phyloP scores from a whole-genome alignment of 441 rosid genomes.

The Gossypium schwendimanii region DNA sequence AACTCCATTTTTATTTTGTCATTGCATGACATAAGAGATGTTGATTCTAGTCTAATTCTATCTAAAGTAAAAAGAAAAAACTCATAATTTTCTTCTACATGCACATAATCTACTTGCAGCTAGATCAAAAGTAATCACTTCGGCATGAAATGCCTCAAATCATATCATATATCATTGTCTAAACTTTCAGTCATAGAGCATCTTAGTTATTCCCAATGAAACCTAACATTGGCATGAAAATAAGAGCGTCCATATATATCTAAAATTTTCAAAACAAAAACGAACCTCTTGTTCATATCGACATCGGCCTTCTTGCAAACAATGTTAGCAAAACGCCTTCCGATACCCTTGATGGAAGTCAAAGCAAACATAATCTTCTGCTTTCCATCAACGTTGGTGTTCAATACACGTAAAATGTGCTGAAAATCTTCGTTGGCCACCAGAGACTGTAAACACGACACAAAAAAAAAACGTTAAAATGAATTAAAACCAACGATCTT shows the following conservation, averaged over 20 bases:
- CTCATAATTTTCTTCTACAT: neutral
- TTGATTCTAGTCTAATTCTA: no score
- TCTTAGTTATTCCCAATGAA: no score
- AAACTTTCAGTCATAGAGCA: neutral
- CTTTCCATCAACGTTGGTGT: conserved; percentile 78
- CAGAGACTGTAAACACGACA: conserved; percentile 36
- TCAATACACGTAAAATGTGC: conserved; percentile 77
- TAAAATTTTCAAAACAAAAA: neutral
- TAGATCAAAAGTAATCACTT: neutral
- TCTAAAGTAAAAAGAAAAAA: neutral
- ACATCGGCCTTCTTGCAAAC: conserved; percentile 85
- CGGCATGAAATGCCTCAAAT: neutral
- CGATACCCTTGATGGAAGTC: conserved; percentile 77
- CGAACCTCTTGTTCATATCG: conserved; percentile 74
- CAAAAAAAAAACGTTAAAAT: neutral
- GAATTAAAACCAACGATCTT: neutral
- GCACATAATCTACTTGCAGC: neutral
- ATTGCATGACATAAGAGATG: no score
- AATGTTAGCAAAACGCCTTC: conserved; percentile 77
- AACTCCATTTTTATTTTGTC: no score
- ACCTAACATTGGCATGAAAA: neutral
- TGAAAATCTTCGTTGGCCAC: conserved; percentile 73
- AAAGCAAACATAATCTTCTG: conserved; percentile 73
- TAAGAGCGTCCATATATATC: neutral
- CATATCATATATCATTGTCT: neutral